Conservation (phyloP, 805 yeast genomes). For the Lachancea thermotolerans region DNA sequence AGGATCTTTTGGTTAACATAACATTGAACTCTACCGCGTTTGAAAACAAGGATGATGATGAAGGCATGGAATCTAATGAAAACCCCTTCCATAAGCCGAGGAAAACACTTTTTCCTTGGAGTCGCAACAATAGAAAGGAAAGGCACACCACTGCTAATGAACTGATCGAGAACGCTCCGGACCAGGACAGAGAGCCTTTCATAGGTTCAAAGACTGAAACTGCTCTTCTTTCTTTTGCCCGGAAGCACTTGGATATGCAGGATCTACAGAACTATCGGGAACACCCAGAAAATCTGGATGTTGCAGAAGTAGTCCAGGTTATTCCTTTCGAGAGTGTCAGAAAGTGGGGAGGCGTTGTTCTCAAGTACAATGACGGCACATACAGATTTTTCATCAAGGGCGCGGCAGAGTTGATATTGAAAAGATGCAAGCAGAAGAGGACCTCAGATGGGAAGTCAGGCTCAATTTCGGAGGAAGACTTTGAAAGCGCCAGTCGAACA, state of each 20-base stretch:
- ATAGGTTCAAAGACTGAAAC: slow-evolving; percentile 94
- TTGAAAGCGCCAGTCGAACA: slow-evolving; percentile 31
- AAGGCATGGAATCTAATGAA: slow-evolving; percentile 14
- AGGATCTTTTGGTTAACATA: slow-evolving; percentile 47
- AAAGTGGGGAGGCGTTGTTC: slow-evolving; percentile 86
- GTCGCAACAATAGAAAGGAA: slow-evolving; percentile 9
- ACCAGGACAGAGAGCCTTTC: slow-evolving; percentile 46
- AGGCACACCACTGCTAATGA: slow-evolving; percentile 10
- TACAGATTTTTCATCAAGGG: slow-evolving; percentile 77
- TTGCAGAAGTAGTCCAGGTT: slow-evolving; percentile 49
- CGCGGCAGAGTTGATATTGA: slow-evolving; percentile 83
- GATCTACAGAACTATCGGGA: slow-evolving; percentile 43
- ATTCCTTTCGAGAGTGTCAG: slow-evolving; percentile 89
- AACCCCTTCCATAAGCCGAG: slow-evolving; percentile 26
- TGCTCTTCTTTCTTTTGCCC: slow-evolving; percentile 69
- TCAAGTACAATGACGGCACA: slow-evolving; percentile 36
- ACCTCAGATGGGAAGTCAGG: slow-evolving; percentile 28
- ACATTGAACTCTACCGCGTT: slow-evolving; percentile 84
- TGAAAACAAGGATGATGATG: slow-evolving; percentile 45
- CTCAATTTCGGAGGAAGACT: slow-evolving; percentile 27
- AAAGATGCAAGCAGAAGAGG: slow-evolving; percentile 43
- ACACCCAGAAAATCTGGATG: slow-evolving; percentile 26
- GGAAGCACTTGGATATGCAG: slow-evolving; percentile 44
- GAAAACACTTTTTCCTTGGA: slow-evolving; percentile 8
- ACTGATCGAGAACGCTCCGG: slow-evolving; percentile 10